Base-by-base conservation (phyloP, 2,329 filamentous ascomycete genomes). In the Metarhizium humberi region DNA sequence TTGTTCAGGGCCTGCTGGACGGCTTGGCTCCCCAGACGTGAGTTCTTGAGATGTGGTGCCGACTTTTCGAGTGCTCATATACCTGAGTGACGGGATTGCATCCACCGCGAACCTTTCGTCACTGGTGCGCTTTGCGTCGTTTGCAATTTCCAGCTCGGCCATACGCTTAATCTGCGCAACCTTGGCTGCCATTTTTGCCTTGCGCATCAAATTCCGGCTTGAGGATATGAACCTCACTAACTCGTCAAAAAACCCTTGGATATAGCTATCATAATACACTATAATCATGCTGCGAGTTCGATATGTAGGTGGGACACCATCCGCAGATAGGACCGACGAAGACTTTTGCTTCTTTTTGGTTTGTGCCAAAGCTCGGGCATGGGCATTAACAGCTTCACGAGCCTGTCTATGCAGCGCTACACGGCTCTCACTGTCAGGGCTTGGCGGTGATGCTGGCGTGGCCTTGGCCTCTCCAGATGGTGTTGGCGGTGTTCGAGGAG, bases 221-320 rank as follows among this genome's bases (percentile, higher is more conserved):
- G 83, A 82, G 5, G 88, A 90, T 40, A 96, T 85, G 55, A 88
- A 87, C 58, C 90, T 86, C 55, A 96, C 91, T 51, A 96, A 74
- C 55, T 86, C 79, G 63, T 95, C 91, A 60, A 96, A 90, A 43
- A 86, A 84, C 52, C 83, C 83, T 67, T 96, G 91, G 3, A 95
- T 86, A 58, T 90, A 86, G 61, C 87, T 89, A 67, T 96, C 92
- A 67, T 96, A 96, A 70, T 90, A 92, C n/a, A 96, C 88, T 45
- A 94, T 85, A 45, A 92, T 86, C 78, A 90, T 87, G 56, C 79
- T 85, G 60, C 87, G 82, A 3, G 84, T 84, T 54, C 88, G 84
- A 67, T 87, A 87, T 58, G 83, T 81, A 11, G 75, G 69, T 1
- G 75, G 67, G 2, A 71, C 67, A 11, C 80, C 77, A 42, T 73